Evolutionary conservation across 2,329 filamentous ascomycete species (phyloP), one percentile per base, ranked within the genome.

Genomic region (Cladophialophora immunda): DNA sequence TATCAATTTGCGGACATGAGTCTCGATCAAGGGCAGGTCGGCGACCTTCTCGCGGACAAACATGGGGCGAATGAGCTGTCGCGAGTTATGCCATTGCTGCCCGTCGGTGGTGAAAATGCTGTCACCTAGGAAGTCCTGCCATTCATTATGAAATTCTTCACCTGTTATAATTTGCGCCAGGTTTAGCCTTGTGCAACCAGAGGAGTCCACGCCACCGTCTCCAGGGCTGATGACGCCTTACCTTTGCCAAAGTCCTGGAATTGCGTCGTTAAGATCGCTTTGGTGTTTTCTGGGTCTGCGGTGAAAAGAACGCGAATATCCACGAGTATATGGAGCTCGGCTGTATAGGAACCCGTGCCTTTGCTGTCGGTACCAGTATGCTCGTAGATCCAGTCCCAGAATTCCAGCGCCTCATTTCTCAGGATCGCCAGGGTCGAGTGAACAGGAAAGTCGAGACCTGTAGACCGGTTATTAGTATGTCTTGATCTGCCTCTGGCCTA

Each of bases 201-300:
- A 9, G 8, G 29, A 22, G 13, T 41, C 58, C 22, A 30, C 58
- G 4, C 3, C 13, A 3, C 11, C 22, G 3, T 25, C 19, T 25
- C 45, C 9, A 4, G 32, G 15, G 9, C n/a, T 22, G n/a, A 29
- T 36, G 2, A 30, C 22, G 57, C 57, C 52, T 32, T 32, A 64
- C 67, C 93, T 79, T 97, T 97, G 70, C 93, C 94, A 75, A 89
- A 97, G 75, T 97, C 92, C 47, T 81, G 80, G 75, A 97, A 97
- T 75, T 97, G 92, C 1, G 90, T 91, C 0, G 93, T 92, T n/a
- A 97, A 83, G 25, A 97, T 85, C 5, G 94, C 92, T 78, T 97
- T 97, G 81, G 97, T 91, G 76, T 97, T 97, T 74, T 96, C 92
- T 0, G 91, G 91, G 72, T 97, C 93, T 4, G 87, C 86, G 0